Conservation (phyloP, 352 stramenopile genomes). For the Peronospora belbahrii region DNA sequence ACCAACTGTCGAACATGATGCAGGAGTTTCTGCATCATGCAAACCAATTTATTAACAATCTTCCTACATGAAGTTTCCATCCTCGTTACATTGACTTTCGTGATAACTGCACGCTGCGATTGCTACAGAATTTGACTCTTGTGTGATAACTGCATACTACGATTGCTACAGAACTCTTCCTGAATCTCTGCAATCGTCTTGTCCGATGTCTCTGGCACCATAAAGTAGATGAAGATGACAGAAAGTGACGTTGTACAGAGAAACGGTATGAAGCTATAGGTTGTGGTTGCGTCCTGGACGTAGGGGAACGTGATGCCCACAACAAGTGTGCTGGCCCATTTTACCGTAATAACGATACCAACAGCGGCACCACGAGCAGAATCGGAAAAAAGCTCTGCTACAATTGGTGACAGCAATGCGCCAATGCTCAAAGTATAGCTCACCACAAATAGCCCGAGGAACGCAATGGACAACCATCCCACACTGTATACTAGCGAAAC, state of each 20-base stretch:
- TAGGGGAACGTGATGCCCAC: constrained; percentile 54
- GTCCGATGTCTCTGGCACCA: constrained; percentile 47
- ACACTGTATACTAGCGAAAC: constrained; percentile 27
- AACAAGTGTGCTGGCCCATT: constrained; percentile 49
- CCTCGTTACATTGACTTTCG: too few species aligned
- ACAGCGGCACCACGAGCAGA: constrained; percentile 35
- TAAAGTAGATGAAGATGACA: constrained; percentile 32
- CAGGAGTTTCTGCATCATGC: too few species aligned
- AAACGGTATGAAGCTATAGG: constrained; percentile 46
- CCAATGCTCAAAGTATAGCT: constrained; percentile 44
- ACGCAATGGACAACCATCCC: constrained; percentile 35
- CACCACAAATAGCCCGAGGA: constrained; percentile 39
- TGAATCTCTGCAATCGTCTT: constrained; percentile 62
- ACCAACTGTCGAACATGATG: too few species aligned
- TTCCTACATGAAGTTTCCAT: too few species aligned
- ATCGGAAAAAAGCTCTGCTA: constrained; percentile 50
- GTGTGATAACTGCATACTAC: too few species aligned
- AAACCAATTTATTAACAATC: too few species aligned
- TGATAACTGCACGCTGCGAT: too few species aligned
- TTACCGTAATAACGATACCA: constrained; percentile 30
- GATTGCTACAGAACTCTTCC: background rate
- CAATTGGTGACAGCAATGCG: constrained; percentile 44
- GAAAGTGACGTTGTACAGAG: constrained; percentile 28
- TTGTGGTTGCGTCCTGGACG: constrained; percentile 32
- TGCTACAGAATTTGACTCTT: too few species aligned